phyloP scores from a whole-genome alignment of 768 basidiomycete genomes.

The Podaxis pistillaris region DNA sequence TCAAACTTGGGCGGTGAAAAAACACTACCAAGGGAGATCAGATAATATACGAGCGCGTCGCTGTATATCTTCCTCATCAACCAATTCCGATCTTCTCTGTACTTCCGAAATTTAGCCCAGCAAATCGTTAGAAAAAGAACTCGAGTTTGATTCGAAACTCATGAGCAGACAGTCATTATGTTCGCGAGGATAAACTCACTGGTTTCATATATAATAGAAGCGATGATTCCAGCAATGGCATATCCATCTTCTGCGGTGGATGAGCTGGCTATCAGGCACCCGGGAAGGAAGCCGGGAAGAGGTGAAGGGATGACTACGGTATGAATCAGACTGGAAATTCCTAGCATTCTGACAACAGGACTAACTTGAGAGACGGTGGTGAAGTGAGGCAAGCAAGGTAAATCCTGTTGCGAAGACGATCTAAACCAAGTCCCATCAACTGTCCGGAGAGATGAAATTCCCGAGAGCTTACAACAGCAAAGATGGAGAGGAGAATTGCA shows the following conservation, averaged over 20 bases:
- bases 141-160: neutral
- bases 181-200: neutral
- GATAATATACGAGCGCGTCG: constrained; percentile 1
- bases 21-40: neutral
- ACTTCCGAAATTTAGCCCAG: neutral
- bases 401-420: neutral
- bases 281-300: neutral
- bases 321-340: neutral
- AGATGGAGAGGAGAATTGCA: neutral
- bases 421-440: neutral
- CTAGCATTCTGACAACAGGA: neutral
- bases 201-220: neutral
- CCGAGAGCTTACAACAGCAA: neutral
- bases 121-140: constrained; percentile 2
- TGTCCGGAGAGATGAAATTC: neutral
- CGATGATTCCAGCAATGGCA: neutral
- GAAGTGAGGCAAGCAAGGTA: neutral
- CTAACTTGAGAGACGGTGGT: neutral
- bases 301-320: neutral
- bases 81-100: neutral
- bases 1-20: too few relatives aligned
- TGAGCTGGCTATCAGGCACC: neutral
- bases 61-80: constrained; percentile 1
- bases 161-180: neutral
- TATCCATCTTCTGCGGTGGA: neutral